Evolutionary conservation across 371 early-diverging fungal species (phyloP).

Genomic region (Lichtheimia ornata): DNA sequence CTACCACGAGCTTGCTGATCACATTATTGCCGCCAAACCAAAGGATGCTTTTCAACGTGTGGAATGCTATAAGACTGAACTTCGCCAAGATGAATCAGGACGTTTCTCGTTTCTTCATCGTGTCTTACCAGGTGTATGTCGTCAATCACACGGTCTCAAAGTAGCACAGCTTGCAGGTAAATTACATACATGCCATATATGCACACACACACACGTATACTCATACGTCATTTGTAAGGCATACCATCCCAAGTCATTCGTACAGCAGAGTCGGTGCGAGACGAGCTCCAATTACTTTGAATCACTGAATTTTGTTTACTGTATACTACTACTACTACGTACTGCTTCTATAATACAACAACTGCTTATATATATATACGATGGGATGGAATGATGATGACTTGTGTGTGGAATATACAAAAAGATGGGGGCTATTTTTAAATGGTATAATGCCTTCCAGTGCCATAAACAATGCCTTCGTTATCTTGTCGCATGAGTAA

Average conservation of each 20-base stretch:
- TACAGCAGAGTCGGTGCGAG: no score
- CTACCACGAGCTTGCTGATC: slow-evolving; percentile 82
- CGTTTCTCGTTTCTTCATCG: slow-evolving; percentile 63
- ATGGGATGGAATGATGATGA: background rate
- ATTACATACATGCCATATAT: no score
- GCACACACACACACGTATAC: no score
- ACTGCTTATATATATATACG: background rate
- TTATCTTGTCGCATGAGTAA: slow-evolving; percentile 16
- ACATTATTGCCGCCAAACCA: slow-evolving; percentile 14
- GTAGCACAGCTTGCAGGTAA: slow-evolving; percentile 72
- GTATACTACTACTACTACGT: slow-evolving; percentile 2
- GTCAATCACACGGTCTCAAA: slow-evolving; percentile 68
- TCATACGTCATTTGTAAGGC: no score
- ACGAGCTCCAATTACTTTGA: background rate
- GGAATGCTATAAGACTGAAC: slow-evolving; percentile 57
- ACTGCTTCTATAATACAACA: background rate
- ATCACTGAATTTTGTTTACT: slow-evolving; percentile 4
- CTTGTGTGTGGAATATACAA: background rate
- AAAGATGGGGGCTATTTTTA: background rate
- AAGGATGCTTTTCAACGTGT: slow-evolving; percentile 27
- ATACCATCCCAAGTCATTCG: no score
- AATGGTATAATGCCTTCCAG: slow-evolving; percentile 16
- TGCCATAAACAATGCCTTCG: slow-evolving; percentile 24
- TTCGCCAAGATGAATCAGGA: slow-evolving; percentile 46
- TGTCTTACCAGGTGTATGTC: slow-evolving; percentile 62